Conservation (phyloP, 106 monocot species). For the Apostasia shenzhenica region DNA sequence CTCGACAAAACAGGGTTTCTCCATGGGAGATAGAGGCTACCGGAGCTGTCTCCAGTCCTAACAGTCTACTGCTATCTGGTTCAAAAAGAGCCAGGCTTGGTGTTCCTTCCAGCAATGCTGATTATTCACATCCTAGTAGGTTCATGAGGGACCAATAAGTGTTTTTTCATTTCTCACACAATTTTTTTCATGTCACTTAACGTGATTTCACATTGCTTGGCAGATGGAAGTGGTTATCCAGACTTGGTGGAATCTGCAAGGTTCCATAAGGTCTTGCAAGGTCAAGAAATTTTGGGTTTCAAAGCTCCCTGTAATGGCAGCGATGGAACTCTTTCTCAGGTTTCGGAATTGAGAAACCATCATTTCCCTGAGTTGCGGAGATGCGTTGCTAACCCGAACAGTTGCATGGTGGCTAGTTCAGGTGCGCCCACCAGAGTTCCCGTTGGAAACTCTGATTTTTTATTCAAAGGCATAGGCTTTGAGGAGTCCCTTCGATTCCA, state of each 20-base stretch:
- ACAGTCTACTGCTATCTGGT: slow-evolving; percentile 20
- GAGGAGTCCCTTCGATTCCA: slow-evolving; percentile 73
- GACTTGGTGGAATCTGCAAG: slow-evolving; percentile 59
- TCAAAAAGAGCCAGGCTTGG: slow-evolving; percentile 44
- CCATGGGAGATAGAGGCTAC: slow-evolving; percentile 73
- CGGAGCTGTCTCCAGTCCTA: slow-evolving; percentile 36
- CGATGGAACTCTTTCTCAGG: slow-evolving; percentile 27
- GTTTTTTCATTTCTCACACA: neutral
- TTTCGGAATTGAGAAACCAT: slow-evolving; percentile 18
- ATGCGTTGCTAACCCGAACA: slow-evolving; percentile 12
- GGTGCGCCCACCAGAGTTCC: slow-evolving; percentile 27
- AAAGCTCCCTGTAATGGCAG: slow-evolving; percentile 27
- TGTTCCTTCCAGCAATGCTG: slow-evolving; percentile 21
- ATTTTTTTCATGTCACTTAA: neutral
- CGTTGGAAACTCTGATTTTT: slow-evolving; percentile 24
- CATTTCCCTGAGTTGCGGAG: slow-evolving; percentile 34
- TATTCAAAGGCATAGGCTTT: slow-evolving; percentile 62
- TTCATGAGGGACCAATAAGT: neutral
- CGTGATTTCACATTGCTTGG: neutral
- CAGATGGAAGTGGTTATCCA: slow-evolving; percentile 31
- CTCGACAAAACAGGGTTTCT: slow-evolving; percentile 48
- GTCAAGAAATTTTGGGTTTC: slow-evolving; percentile 73
- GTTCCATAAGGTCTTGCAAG: slow-evolving; percentile 87
- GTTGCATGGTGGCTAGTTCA: slow-evolving; percentile 16
- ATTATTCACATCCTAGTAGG: slow-evolving; percentile 50